Conservation (phyloP, 495 filamentous ascomycete species). For the Penicillium subrubescens region DNA sequence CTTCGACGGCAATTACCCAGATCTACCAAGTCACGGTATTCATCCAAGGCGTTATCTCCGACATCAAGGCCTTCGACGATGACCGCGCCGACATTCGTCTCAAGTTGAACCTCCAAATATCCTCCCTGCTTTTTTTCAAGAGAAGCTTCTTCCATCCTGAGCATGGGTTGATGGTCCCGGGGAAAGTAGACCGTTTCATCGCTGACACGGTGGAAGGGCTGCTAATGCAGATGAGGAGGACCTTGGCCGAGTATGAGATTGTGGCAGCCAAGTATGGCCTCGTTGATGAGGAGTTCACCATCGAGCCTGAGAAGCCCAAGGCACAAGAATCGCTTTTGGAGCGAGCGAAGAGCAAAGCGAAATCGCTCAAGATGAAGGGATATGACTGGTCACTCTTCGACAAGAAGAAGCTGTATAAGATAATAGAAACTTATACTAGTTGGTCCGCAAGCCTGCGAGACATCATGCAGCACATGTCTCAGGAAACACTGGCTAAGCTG, state of each 20-base stretch:
- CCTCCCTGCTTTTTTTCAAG: constrained; percentile 23
- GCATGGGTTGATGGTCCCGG: constrained; percentile 20
- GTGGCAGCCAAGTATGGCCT: constrained; percentile 18
- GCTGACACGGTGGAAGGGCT: constrained; percentile 18
- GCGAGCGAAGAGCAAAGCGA: constrained; percentile 20
- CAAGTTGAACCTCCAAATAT: constrained; percentile 20
- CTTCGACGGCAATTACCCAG: constrained; percentile 22
- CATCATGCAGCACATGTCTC: constrained; percentile 26
- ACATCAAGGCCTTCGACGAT: constrained; percentile 26
- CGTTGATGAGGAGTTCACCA: constrained; percentile 12
- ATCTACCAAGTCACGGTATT: constrained; percentile 27
- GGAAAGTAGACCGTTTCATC: constrained; percentile 19
- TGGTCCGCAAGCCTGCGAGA: constrained; percentile 22
- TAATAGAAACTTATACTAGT: constrained; percentile 21
- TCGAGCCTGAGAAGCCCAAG: constrained; percentile 12
- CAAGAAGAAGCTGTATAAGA: constrained; percentile 24
- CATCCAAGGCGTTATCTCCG: constrained; percentile 26
- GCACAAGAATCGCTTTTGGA: constrained; percentile 17
- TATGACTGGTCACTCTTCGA: constrained; percentile 31
- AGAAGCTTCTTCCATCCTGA: constrained; percentile 14
- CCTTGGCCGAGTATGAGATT: constrained; percentile 21
- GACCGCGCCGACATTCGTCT: constrained; percentile 22
- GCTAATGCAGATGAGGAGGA: constrained; percentile 19
- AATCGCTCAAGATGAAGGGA: constrained; percentile 20
- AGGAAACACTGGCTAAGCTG: constrained; percentile 15